phyloP scores from a whole-genome alignment of 2,329 filamentous ascomycete species.

The Nemania abortiva region DNA sequence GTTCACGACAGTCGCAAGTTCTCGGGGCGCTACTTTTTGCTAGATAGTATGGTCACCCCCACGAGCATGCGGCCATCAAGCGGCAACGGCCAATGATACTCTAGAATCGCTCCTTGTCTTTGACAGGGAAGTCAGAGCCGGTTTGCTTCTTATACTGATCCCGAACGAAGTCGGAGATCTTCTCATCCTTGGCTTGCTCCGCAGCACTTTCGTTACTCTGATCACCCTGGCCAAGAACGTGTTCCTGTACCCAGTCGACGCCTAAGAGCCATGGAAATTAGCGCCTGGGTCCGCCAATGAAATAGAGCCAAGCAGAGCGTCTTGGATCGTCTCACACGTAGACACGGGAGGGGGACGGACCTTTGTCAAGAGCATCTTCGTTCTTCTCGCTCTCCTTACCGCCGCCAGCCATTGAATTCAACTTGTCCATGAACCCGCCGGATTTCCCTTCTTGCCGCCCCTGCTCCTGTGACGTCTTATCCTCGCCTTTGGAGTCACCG shows the following conservation, averaged over 20 bases:
- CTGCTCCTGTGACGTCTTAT: conserved; percentile 50
- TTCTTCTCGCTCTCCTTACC: conserved; percentile 82
- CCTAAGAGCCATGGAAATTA: conserved; percentile 59
- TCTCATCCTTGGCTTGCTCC: conserved; percentile 87
- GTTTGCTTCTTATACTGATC: conserved; percentile 75
- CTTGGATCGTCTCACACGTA: background rate
- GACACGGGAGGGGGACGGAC: background rate
- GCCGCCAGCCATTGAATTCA: conserved; percentile 79
- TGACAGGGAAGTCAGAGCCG: conserved; percentile 76
- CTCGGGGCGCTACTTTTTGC: too few relatives aligned
- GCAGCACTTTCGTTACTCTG: conserved; percentile 79
- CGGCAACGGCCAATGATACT: background rate
- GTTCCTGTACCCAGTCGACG: conserved; percentile 82
- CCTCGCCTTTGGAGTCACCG: conserved; percentile 50
- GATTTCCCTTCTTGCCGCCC: conserved; percentile 51
- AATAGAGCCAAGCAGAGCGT: background rate
- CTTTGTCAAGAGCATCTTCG: conserved; percentile 61
- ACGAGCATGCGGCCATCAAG: background rate
- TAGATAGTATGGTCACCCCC: background rate
- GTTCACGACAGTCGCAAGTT: background rate
- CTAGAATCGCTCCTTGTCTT: conserved; percentile 71
- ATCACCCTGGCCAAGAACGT: conserved; percentile 75
- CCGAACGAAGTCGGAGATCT: conserved; percentile 80
- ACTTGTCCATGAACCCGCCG: conserved; percentile 74
- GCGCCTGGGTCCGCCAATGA: background rate